phyloP scores from a whole-genome alignment of 169 alveolate species.

The Prorocentrum cordatum region DNA sequence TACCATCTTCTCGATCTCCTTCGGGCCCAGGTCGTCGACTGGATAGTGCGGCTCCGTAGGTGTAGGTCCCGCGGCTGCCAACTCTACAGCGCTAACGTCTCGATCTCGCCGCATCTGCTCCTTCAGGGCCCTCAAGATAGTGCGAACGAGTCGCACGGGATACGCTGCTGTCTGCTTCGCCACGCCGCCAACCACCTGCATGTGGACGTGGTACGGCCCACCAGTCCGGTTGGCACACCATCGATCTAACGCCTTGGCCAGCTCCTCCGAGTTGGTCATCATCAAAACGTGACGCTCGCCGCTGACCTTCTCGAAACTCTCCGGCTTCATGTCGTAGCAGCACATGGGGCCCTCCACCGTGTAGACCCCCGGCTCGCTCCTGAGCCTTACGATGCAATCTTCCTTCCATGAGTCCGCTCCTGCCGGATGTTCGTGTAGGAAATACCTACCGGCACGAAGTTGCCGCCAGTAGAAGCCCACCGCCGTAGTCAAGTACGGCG shows the following conservation, averaged over 20 bases:
- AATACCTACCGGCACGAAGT: background rate
- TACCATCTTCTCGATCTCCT: too few species aligned
- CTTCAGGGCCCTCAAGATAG: background rate
- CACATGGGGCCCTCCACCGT: conserved; percentile 13
- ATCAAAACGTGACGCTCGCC: background rate
- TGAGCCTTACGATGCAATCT: background rate
- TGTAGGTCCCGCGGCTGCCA: background rate
- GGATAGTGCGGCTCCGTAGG: background rate
- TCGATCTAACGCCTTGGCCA: background rate
- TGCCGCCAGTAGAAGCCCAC: background rate
- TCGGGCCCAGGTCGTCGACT: too few species aligned
- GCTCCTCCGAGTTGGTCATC: background rate
- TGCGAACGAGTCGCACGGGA: background rate
- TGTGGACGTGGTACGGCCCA: background rate
- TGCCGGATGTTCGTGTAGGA: conserved; percentile 22
- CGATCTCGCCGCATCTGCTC: background rate
- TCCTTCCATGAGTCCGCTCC: background rate
- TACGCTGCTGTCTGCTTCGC: background rate
- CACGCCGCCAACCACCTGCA: background rate
- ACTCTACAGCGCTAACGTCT: background rate
- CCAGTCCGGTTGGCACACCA: background rate
- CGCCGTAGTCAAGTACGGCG: background rate
- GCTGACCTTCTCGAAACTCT: background rate
- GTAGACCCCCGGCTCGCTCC: background rate
- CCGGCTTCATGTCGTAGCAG: too few species aligned